Conservation (phyloP, 2,329 filamentous ascomycete species). For the Hypoxylon sp. region DNA sequence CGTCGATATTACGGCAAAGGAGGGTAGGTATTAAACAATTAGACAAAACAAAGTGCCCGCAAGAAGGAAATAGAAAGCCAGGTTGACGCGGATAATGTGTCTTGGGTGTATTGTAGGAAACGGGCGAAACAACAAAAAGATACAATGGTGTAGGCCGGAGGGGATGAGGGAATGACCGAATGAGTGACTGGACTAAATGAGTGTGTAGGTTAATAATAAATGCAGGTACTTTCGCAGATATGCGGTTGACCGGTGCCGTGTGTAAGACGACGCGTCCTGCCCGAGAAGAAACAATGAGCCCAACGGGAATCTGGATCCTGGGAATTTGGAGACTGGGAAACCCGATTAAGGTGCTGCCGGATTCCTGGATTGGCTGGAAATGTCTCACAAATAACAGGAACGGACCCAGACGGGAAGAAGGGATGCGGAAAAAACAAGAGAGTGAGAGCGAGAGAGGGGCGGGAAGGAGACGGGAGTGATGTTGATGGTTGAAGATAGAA, state of each 20-base stretch:
- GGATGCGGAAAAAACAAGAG: slow-evolving; percentile 42
- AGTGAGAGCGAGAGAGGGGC: slow-evolving; percentile 30
- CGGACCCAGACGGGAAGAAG: slow-evolving; percentile 42
- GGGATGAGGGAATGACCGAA: slow-evolving; percentile 32
- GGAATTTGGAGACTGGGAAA: slow-evolving; percentile 42
- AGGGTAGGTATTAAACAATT: slow-evolving; percentile 43
- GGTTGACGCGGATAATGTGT: slow-evolving; percentile 27
- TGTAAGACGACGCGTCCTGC: slow-evolving; percentile 43
- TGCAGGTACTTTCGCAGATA: slow-evolving; percentile 33
- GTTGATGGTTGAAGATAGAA: slow-evolving; percentile 40
- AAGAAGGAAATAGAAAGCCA: slow-evolving; percentile 30
- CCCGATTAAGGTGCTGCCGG: slow-evolving; percentile 28
- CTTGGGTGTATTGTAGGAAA: slow-evolving; percentile 22
- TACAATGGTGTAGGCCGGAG: slow-evolving; percentile 7
- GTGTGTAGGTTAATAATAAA: slow-evolving; percentile 36
- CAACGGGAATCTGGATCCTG: slow-evolving; percentile 46
- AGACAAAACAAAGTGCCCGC: slow-evolving; percentile 36
- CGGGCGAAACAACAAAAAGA: slow-evolving; percentile 16
- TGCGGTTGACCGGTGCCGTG: slow-evolving; percentile 38
- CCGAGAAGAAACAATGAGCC: slow-evolving; percentile 46
- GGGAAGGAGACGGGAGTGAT: slow-evolving; percentile 31
- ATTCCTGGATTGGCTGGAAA: slow-evolving; percentile 43
- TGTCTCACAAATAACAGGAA: slow-evolving; percentile 50
- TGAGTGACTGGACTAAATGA: slow-evolving; percentile 35
- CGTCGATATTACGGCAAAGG: slow-evolving; percentile 24